These are phyloP conservation scores for Nigrospora sphaerica DNA, from an alignment of 2,329 filamentous ascomycete genomes.

Conservation along the genomic window DNA sequence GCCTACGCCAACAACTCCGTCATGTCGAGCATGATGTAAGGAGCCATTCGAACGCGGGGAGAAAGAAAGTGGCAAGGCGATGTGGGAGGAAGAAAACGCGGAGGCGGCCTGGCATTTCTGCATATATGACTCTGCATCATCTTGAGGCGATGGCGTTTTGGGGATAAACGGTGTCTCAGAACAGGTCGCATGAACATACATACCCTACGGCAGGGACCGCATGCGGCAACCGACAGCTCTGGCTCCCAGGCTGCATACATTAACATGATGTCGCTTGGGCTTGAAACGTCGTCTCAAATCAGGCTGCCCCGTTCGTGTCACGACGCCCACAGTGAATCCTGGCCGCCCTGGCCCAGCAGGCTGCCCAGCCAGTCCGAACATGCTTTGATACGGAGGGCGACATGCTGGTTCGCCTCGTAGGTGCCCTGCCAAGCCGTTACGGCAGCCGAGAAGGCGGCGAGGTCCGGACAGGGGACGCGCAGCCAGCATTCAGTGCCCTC, in stretches of 20 bases:
- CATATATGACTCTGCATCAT: constrained; percentile 20
- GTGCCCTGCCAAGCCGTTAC: constrained; percentile 57
- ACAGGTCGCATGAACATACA: constrained; percentile 1
- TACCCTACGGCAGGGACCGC: constrained; percentile 2
- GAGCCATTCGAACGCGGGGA: not conserved
- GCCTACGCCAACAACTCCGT: constrained; percentile 81
- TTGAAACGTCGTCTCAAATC: too few relatives aligned
- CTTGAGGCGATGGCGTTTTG: constrained; percentile 24
- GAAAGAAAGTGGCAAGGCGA: not conserved
- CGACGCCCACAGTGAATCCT: constrained; percentile 39
- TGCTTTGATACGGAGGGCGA: constrained; percentile 46
- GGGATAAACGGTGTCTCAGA: constrained; percentile 8
- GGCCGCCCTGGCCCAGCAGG: constrained; percentile 43
- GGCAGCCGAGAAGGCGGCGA: constrained; percentile 54
- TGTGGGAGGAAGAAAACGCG: not conserved
- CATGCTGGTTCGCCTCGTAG: constrained; percentile 31
- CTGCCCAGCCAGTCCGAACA: constrained; percentile 59
- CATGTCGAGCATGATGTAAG: constrained; percentile 63
- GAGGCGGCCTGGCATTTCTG: constrained; percentile 16
- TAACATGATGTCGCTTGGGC: too few relatives aligned
- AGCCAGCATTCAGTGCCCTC: constrained; percentile 53
- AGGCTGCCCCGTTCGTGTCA: not conserved
- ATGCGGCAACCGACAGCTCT: too few relatives aligned
- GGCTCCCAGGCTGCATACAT: too few relatives aligned
- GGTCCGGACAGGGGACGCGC: constrained; percentile 54